Evolutionary conservation across 1,284 basidiomycete species (phyloP).

Genomic region (Leucoagaricus sp.): DNA sequence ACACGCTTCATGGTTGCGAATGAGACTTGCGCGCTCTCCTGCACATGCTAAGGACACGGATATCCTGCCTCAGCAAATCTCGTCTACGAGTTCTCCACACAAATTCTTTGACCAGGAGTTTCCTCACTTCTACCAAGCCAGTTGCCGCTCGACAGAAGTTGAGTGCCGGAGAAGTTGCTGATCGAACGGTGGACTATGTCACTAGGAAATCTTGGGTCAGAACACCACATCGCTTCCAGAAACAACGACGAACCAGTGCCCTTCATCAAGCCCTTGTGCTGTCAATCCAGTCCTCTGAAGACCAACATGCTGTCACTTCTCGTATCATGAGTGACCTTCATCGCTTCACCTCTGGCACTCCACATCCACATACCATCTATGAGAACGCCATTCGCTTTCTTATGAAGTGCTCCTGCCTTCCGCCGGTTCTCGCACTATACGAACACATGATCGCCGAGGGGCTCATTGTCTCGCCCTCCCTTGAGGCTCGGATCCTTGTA

Average conservation of each 20-base stretch:
- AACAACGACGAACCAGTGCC: too few species aligned
- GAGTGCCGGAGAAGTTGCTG: neutral
- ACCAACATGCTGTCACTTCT: neutral
- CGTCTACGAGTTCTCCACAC: too few species aligned
- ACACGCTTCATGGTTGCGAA: neutral
- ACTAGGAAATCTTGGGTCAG: too few species aligned
- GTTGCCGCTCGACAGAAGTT: neutral
- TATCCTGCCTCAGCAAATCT: neutral
- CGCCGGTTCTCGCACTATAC: neutral
- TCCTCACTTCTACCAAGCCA: neutral
- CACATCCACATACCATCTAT: conserved; percentile 24
- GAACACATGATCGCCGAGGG: neutral
- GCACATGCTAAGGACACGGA: neutral
- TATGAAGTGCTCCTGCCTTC: conserved; percentile 19
- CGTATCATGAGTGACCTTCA: conserved; percentile 2
- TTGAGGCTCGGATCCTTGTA: conserved; percentile 43
- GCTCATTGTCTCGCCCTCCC: conserved; percentile 27
- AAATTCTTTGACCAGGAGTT: neutral
- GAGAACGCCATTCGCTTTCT: conserved; percentile 37
- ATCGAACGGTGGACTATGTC: too few species aligned
- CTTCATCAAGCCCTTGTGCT: neutral
- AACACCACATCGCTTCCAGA: too few species aligned
- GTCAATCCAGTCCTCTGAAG: neutral
- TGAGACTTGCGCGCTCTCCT: neutral
- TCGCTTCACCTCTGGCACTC: neutral